Conservation (phyloP, 2,329 filamentous ascomycete genomes). For the Xylaria sp. region DNA sequence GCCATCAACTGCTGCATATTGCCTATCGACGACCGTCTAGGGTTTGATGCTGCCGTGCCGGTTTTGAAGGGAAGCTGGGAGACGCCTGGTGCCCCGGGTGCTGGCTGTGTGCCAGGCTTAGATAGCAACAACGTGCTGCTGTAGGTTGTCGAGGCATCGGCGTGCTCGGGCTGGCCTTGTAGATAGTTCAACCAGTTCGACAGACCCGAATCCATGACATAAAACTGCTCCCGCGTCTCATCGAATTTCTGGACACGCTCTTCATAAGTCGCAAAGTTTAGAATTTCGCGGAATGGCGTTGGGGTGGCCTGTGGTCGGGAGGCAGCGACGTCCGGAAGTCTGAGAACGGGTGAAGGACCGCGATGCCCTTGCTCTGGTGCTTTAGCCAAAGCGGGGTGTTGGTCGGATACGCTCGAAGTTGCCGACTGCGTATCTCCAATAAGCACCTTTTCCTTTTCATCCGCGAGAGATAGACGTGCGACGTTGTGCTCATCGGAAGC, state of each 20-base stretch:
- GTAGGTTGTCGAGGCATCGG: constrained; percentile 37
- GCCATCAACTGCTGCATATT: constrained; percentile 42
- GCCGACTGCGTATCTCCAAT: constrained; percentile 36
- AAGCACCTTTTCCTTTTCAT: constrained; percentile 48
- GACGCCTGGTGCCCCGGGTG: constrained; percentile 5
- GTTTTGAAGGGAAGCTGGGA: constrained; percentile 53
- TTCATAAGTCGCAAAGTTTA: constrained; percentile 66
- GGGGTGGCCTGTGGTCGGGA: constrained; percentile 7
- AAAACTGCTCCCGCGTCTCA: constrained; percentile 73
- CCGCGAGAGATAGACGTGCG: constrained; percentile 48
- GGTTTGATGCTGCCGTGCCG: constrained; percentile 39
- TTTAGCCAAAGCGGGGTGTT: constrained; percentile 38
- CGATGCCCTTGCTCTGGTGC: background rate
- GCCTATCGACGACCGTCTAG: constrained; percentile 36
- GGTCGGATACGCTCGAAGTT: constrained; percentile 45
- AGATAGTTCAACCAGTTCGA: constrained; percentile 59
- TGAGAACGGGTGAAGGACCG: background rate
- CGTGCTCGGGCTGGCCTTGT: constrained; percentile 55
- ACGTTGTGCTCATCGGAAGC: constrained; percentile 25
- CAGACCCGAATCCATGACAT: constrained; percentile 76
- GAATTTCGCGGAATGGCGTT: constrained; percentile 75
- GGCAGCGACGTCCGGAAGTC: background rate
- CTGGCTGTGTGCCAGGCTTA: constrained; percentile 16
- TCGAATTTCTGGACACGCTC: constrained; percentile 78
- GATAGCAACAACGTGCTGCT: constrained; percentile 3